phyloP scores from a whole-genome alignment of 768 basidiomycete genomes.

The Hypsizygus marmoreus region DNA sequence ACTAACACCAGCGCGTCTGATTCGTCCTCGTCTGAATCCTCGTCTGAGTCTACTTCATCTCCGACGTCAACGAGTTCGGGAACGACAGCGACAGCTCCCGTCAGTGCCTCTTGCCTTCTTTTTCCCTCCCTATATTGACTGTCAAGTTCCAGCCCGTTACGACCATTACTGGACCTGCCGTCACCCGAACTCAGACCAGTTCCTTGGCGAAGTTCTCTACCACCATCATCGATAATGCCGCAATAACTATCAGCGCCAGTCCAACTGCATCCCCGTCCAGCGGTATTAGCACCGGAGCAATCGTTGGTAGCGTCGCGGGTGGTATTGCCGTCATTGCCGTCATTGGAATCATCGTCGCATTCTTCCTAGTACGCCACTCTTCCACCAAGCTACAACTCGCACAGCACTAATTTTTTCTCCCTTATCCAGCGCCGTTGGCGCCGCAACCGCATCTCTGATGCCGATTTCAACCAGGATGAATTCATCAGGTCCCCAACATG shows the following conservation, averaged over 20 bases:
- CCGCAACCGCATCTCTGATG: conserved; percentile 32
- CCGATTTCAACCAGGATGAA: conserved; percentile 37
- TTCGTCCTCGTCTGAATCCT: not conserved
- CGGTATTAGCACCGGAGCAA: conserved; percentile 39
- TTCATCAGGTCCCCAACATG: conserved; percentile 22
- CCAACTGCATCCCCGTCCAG: conserved; percentile 16
- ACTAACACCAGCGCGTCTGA: too few relatives aligned
- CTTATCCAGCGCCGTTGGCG: conserved; percentile 35
- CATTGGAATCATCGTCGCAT: conserved; percentile 39
- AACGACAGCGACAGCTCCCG: conserved; percentile 7
- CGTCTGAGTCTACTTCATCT: not conserved
- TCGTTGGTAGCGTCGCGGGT: conserved; percentile 41
- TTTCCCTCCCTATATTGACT: not conserved
- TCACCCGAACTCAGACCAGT: conserved; percentile 20
- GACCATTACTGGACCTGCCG: conserved; percentile 10
- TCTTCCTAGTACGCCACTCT: conserved; percentile 37
- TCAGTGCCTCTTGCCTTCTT: too few relatives aligned
- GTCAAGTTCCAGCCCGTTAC: conserved; percentile 15
- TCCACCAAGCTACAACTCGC: not conserved
- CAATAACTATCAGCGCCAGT: conserved; percentile 18
- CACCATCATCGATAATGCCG: conserved; percentile 14
- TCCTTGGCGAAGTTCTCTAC: conserved; percentile 19
- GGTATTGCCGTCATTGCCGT: conserved; percentile 38
- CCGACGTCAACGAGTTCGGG: conserved; percentile 13
- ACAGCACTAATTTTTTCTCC: conserved; percentile 6